Evolutionary conservation across 208 protist genomes (phyloP).

Genomic region (Leishmania arabica): DNA sequence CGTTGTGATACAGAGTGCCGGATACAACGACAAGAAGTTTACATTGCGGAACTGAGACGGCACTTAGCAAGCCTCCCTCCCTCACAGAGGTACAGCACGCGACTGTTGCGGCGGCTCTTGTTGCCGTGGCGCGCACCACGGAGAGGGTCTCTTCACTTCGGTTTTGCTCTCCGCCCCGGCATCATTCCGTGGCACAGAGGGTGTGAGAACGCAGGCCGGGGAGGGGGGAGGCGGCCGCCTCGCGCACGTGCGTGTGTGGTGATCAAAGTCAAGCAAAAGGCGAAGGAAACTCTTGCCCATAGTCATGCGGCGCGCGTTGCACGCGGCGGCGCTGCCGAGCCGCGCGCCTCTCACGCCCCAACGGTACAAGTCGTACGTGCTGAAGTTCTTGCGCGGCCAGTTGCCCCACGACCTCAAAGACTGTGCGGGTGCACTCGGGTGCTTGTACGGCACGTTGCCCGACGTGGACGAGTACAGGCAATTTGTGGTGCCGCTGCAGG

Average conservation of each 20-base stretch:
- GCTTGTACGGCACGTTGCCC: slow-evolving; percentile 79
- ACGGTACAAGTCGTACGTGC: slow-evolving; percentile 74
- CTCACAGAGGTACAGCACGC: background rate
- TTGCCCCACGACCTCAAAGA: slow-evolving; percentile 85
- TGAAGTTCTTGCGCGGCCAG: slow-evolving; percentile 79
- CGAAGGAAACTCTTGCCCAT: background rate
- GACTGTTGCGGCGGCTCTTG: background rate
- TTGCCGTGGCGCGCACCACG: background rate
- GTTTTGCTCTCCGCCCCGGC: background rate
- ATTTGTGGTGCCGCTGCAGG: slow-evolving; percentile 71
- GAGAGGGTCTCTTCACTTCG: background rate
- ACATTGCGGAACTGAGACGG: background rate
- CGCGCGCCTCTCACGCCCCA: slow-evolving; percentile 7
- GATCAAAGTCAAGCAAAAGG: background rate
- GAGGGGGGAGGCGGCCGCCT: background rate
- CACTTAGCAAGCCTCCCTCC: background rate
- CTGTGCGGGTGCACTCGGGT: slow-evolving; percentile 78
- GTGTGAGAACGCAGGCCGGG: background rate
- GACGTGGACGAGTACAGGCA: slow-evolving; percentile 86
- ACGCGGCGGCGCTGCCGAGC: background rate
- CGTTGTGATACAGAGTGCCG: background rate
- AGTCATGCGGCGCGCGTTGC: slow-evolving; percentile 7
- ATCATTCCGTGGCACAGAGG: background rate
- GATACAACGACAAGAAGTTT: background rate
- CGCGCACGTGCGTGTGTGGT: background rate